A percentile compares a stretch with the other conserved stretches of the same genome.
These are phyloP conservation scores for Pleurostoma richardsiae DNA, from an alignment of 2,329 filamentous ascomycete genomes.

Conservation along the genomic window DNA sequence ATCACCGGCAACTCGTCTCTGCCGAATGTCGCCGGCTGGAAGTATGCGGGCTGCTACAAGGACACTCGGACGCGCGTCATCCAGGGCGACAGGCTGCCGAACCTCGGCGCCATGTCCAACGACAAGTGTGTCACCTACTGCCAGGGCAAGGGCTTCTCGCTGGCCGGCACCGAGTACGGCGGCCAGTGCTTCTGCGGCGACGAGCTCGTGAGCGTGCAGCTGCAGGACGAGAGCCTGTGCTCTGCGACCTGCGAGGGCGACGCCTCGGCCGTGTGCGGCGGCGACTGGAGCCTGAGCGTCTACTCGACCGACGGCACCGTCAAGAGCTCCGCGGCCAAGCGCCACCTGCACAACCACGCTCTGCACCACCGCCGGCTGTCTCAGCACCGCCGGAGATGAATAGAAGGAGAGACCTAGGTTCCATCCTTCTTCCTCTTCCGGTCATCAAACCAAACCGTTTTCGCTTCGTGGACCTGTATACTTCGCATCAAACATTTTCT, in stretches of 20 bases:
- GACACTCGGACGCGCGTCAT: constrained; percentile 29
- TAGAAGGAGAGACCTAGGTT: too few species aligned
- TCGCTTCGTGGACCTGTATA: too few species aligned
- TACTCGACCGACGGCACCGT: constrained; percentile 31
- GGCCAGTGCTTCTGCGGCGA: constrained; percentile 44
- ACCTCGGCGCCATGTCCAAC: constrained; percentile 29
- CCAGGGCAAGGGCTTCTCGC: constrained; percentile 31
- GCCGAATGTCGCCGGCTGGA: constrained; percentile 22
- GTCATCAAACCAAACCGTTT: too few species aligned
- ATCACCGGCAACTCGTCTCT: constrained; percentile 5
- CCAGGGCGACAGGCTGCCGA: constrained; percentile 29
- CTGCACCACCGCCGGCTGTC: neutral
- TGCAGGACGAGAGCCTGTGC: constrained; percentile 40
- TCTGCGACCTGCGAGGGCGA: constrained; percentile 45
- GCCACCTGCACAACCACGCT: neutral
- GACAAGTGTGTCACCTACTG: constrained; percentile 41
- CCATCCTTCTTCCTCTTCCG: too few species aligned
- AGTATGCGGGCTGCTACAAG: constrained; percentile 39
- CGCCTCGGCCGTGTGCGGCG: constrained; percentile 44
- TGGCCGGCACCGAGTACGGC: constrained; percentile 44
- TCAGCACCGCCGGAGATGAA: neutral
- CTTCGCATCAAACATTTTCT: too few species aligned
- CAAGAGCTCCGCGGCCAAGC: constrained; percentile 1
- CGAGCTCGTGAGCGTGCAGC: constrained; percentile 27
- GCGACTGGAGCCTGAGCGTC: constrained; percentile 37